phyloP scores from a whole-genome alignment of 208 protist genomes.

The Trypanosoma brucei region DNA sequence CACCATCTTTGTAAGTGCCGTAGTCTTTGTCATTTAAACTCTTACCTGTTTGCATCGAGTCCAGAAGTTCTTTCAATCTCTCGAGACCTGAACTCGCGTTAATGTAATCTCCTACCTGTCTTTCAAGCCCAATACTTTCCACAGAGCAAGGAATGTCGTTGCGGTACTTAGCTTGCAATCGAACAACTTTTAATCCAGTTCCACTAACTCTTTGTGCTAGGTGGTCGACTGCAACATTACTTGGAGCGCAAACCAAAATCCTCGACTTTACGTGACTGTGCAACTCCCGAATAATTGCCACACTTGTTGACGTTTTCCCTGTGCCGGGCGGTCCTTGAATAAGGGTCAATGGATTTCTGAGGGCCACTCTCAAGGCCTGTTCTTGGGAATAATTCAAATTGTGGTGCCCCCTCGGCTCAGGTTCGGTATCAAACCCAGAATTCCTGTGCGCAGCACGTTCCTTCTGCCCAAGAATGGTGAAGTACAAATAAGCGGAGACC shows the following conservation, averaged over 20 bases:
- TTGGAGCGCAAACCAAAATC: conserved; percentile 85
- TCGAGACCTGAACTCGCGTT: conserved; percentile 2
- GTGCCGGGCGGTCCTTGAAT: conserved; percentile 82
- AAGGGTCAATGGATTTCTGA: conserved; percentile 71
- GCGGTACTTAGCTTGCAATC: conserved; percentile 89
- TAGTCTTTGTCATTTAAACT: conserved; percentile 75
- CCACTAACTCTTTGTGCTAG: conserved; percentile 92
- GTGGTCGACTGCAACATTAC: conserved; percentile 97
- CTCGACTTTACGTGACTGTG: conserved; percentile 33
- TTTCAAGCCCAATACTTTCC: conserved; percentile 88
- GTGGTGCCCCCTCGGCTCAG: conserved; percentile 49
- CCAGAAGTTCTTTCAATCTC: conserved; percentile 52
- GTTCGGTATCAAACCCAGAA: conserved; percentile 13
- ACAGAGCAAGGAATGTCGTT: conserved; percentile 79
- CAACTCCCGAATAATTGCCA: conserved; percentile 94
- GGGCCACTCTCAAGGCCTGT: conserved; percentile 61
- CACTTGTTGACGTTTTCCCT: conserved; percentile 96
- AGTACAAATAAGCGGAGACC: conserved; percentile 89
- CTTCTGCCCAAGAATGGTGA: conserved; percentile 86
- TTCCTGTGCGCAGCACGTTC: conserved; percentile 18
- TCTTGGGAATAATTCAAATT: conserved; percentile 92
- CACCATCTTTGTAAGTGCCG: conserved; percentile 44
- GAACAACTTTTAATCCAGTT: conserved; percentile 94
- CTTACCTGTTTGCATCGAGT: conserved; percentile 77
- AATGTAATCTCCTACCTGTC: conserved; percentile 66